Evolutionary conservation across 2,329 filamentous ascomycete species (phyloP).

Genomic region (Fusarium duplospermum): DNA sequence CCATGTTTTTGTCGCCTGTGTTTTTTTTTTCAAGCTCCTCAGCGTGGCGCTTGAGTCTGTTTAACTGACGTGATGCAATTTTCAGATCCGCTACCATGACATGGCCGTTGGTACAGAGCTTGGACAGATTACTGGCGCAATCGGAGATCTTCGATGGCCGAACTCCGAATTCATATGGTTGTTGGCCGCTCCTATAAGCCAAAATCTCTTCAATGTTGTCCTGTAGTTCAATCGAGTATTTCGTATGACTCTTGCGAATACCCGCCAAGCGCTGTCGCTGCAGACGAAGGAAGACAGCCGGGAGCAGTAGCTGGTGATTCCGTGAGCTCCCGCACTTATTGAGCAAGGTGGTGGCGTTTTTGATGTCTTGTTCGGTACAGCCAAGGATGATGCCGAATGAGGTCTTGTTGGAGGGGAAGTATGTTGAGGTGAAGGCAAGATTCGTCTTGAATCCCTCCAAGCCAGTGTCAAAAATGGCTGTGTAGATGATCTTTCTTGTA

Average conservation of each 20-base stretch:
- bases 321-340: background rate
- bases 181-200: background rate
- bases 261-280: background rate
- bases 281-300: background rate
- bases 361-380: background rate
- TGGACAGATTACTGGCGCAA: rapidly evolving
- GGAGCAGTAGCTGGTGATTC: background rate
- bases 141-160: background rate
- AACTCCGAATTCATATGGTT: background rate
- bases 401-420: background rate
- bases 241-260: background rate
- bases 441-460: background rate
- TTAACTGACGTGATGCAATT: background rate
- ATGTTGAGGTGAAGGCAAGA: background rate
- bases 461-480: background rate
- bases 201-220: rapidly evolving
- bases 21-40: background rate
- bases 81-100: background rate
- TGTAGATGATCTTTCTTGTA: background rate
- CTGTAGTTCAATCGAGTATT: background rate
- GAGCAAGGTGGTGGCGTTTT: background rate
- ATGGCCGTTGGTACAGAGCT: background rate
- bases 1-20: too few species aligned
- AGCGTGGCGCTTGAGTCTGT: background rate
- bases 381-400: background rate